Conservation (phyloP, 805 yeast species). For the Suhomyces canberraensis region DNA sequence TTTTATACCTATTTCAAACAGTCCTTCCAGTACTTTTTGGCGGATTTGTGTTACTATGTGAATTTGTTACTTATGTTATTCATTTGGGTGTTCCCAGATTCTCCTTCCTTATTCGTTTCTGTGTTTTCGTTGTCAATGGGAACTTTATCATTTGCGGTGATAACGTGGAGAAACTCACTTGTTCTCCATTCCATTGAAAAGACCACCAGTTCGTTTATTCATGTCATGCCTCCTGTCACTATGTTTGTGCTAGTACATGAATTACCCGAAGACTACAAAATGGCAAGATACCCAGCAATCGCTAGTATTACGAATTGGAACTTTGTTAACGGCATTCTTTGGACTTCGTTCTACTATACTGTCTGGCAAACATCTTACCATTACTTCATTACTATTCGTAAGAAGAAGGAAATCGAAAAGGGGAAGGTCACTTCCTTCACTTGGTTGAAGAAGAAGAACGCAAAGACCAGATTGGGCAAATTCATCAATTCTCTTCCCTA, state of each 20-base stretch:
- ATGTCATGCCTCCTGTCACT: slow-evolving; percentile 83
- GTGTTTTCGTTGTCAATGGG: slow-evolving; percentile 89
- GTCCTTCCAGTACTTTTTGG: slow-evolving; percentile 81
- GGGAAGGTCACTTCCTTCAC: slow-evolving; percentile 89
- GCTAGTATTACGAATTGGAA: slow-evolving; percentile 64
- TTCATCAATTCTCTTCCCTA: slow-evolving; percentile 81
- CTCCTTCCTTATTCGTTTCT: slow-evolving; percentile 68
- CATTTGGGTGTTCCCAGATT: slow-evolving; percentile 80
- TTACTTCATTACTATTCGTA: slow-evolving; percentile 81
- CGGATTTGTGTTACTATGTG: slow-evolving; percentile 91
- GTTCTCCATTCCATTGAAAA: slow-evolving; percentile 91
- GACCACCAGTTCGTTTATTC: slow-evolving; percentile 87
- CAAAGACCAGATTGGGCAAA: slow-evolving; percentile 61
- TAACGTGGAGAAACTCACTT: slow-evolving; percentile 92
- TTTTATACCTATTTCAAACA: slow-evolving; percentile 76
- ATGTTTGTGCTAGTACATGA: slow-evolving; percentile 85
- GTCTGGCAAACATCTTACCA: slow-evolving; percentile 90
- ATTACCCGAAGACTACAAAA: slow-evolving; percentile 49
- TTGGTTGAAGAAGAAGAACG: slow-evolving; percentile 70
- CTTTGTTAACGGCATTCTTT: slow-evolving; percentile 61
- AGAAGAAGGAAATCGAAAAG: slow-evolving; percentile 74
- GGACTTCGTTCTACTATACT: slow-evolving; percentile 80
- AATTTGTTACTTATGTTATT: slow-evolving; percentile 65
- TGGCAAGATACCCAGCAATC: slow-evolving; percentile 78
- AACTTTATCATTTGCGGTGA: slow-evolving; percentile 86